A percentile compares a stretch with the other conserved stretches of the same genome.
Evolutionary conservation across 768 basidiomycete genomes (phyloP).

Genomic region (Hebeloma cylindrosporum): DNA sequence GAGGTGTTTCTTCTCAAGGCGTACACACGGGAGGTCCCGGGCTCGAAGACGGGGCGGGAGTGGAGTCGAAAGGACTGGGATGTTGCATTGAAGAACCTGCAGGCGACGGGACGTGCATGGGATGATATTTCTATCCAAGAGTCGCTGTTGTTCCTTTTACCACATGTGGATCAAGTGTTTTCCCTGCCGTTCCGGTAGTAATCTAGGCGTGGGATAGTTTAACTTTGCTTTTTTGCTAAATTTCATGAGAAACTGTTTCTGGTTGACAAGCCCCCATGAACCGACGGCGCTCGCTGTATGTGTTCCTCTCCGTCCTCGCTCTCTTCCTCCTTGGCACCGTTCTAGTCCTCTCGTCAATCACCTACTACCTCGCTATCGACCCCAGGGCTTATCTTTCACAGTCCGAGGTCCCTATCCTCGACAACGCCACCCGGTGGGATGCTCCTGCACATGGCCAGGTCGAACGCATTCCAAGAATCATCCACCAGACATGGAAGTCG

Average conservation of each 20-base stretch:
- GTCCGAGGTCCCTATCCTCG: constrained; percentile 62
- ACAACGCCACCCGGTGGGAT: constrained; percentile 61
- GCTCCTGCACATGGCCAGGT: constrained; percentile 57
- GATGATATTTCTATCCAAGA: constrained; percentile 51
- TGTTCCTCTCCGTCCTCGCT: constrained; percentile 53
- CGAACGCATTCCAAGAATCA: constrained; percentile 85
- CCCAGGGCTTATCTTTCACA: constrained; percentile 78
- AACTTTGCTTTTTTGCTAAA: constrained; percentile 7
- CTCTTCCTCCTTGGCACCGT: constrained; percentile 86
- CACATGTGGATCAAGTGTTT: constrained; percentile 52
- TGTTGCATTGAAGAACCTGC: constrained; percentile 47
- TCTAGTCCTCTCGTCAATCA: constrained; percentile 86
- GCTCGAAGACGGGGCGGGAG: constrained; percentile 68
- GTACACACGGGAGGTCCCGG: constrained; percentile 36
- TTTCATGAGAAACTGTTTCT: too few species aligned
- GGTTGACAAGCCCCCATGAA: constrained; percentile 46
- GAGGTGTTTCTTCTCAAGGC: constrained; percentile 46
- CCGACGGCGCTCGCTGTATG: constrained; percentile 43
- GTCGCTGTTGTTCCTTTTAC: constrained; percentile 48
- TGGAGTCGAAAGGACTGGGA: constrained; percentile 74
- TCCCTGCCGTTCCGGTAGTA: constrained; percentile 20
- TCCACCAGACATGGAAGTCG: constrained; percentile 99
- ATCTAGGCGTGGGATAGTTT: constrained; percentile 2
- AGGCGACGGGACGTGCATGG: constrained; percentile 50
- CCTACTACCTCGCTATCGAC: constrained; percentile 86